These are phyloP conservation scores for Orbilia javanica DNA, from an alignment of 2,329 filamentous ascomycete genomes.

Conservation along the genomic window DNA sequence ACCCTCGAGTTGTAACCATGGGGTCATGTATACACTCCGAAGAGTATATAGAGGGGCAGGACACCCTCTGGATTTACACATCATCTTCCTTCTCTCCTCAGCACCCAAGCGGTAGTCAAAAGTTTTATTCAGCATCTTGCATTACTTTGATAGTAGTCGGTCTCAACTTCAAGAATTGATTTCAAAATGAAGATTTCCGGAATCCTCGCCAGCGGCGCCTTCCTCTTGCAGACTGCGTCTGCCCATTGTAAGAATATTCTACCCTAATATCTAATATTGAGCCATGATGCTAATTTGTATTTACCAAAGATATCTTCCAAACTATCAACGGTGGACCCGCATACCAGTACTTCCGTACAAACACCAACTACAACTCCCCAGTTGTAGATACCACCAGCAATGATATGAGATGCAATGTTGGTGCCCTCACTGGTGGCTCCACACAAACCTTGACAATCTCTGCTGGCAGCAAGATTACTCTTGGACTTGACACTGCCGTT, in stretches of 20 bases:
- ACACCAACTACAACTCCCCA: slow-evolving; percentile 66
- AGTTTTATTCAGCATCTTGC: slow-evolving; percentile 12
- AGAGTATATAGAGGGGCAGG: slow-evolving; percentile 36
- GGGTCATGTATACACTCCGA: neutral
- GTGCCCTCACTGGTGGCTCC: slow-evolving; percentile 40
- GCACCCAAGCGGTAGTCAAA: slow-evolving; percentile 46
- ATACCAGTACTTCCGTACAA: slow-evolving; percentile 66
- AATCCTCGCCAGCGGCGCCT: slow-evolving; percentile 45
- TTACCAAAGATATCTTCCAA: slow-evolving; percentile 42
- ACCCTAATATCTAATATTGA: neutral
- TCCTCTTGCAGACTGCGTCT: slow-evolving; percentile 54
- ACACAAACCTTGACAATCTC: slow-evolving; percentile 63
- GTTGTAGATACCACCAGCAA: slow-evolving; percentile 46
- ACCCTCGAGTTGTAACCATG: neutral
- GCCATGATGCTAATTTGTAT: slow-evolving; percentile 9
- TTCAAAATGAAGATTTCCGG: slow-evolving; percentile 52
- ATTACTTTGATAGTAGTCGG: slow-evolving; percentile 56
- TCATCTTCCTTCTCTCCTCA: slow-evolving; percentile 22
- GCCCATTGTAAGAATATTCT: slow-evolving; percentile 42
- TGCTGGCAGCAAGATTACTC: slow-evolving; percentile 60
- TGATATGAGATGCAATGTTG: slow-evolving; percentile 55
- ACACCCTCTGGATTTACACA: slow-evolving; percentile 6
- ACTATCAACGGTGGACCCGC: slow-evolving; percentile 57
- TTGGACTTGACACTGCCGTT: slow-evolving; percentile 64
- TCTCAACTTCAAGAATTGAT: slow-evolving; percentile 38